Evolutionary conservation across 2,329 filamentous ascomycete species (phyloP).

Genomic region (Corniculantispora saksenae): DNA sequence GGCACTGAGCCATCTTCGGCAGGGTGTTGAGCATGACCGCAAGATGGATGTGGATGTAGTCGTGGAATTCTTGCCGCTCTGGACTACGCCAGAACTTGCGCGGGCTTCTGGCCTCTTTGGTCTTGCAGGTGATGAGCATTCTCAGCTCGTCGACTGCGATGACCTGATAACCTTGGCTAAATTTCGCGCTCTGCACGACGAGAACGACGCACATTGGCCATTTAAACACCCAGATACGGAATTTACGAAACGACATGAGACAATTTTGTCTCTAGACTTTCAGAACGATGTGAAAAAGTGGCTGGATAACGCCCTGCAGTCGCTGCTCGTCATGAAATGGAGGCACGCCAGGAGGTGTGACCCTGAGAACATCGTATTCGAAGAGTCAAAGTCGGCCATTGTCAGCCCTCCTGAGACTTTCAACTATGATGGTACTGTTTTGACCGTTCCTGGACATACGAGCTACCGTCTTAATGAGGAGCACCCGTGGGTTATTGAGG

Average conservation of each 20-base stretch:
- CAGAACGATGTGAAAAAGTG: not conserved
- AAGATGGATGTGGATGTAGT: not conserved
- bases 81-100: not conserved
- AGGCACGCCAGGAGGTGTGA: not conserved
- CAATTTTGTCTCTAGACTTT: not conserved
- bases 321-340: not conserved
- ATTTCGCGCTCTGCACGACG: not conserved
- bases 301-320: not conserved
- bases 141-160: not conserved
- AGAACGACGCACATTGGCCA: too few species aligned
- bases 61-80: not conserved
- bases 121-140: not conserved
- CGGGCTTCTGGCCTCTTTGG: not conserved
- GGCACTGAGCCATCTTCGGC: too few species aligned
- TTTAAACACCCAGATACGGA: too few species aligned
- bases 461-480: not conserved
- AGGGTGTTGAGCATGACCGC: too few species aligned
- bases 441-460: too few species aligned
- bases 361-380: not conserved
- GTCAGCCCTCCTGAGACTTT: not conserved
- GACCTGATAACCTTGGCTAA: not conserved
- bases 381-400: not conserved
- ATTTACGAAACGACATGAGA: not conserved
- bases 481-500: slow-evolving; percentile 6
- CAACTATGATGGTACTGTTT: too few species aligned